Conservation (phyloP, 345 rosid genomes). For the Eucalyptus cloeziana region DNA sequence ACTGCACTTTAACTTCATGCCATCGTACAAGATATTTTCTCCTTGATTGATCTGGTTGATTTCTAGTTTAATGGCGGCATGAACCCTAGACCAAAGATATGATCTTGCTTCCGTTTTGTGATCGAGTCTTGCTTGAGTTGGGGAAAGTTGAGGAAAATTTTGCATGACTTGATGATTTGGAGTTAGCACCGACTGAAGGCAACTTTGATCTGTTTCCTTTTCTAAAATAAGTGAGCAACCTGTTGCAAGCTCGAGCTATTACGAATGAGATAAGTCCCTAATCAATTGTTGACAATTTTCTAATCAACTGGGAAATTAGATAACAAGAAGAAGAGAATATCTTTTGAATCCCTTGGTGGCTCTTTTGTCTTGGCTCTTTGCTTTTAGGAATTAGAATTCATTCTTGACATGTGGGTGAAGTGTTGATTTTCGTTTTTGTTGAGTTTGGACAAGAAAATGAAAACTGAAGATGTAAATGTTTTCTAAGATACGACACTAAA, state of each 20-base stretch:
- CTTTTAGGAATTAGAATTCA: not conserved
- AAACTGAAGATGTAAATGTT: not conserved
- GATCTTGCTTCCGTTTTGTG: not conserved
- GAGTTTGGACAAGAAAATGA: not conserved
- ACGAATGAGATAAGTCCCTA: not conserved
- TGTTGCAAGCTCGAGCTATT: not conserved
- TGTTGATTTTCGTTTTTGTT: not conserved
- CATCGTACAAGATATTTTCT: not conserved
- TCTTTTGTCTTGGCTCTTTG: not conserved
- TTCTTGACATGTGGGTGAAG: not conserved
- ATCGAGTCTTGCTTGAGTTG: not conserved
- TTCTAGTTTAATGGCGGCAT: not conserved
- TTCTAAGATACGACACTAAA: not conserved
- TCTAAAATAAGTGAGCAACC: not conserved
- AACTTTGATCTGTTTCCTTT: not conserved
- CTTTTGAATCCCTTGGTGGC: not conserved
- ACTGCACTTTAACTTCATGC: not conserved
- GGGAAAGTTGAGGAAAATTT: not conserved
- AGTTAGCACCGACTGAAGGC: not conserved
- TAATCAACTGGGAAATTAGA: not conserved
- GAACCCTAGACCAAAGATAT: not conserved
- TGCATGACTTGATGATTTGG: not conserved
- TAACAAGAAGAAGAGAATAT: not conserved
- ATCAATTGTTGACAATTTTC: not conserved
- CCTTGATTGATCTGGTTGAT: not conserved